phyloP scores from a whole-genome alignment of 1,139 yeast genomes.

The Citeromyces hawaiiensis region DNA sequence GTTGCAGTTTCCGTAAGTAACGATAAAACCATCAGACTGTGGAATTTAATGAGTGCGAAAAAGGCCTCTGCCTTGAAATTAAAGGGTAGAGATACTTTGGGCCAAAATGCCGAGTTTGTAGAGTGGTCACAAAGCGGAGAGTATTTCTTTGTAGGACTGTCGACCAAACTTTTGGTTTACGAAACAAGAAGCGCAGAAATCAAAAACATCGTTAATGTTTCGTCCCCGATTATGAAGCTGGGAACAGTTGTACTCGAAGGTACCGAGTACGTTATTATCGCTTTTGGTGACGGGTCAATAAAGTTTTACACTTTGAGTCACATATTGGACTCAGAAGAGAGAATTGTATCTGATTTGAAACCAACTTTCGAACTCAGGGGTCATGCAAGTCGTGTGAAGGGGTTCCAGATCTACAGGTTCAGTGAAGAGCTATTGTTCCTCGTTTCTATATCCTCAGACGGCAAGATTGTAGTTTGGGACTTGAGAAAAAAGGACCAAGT shows the following conservation, averaged over 20 bases:
- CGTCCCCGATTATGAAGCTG: constrained; percentile 56
- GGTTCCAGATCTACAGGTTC: constrained; percentile 36
- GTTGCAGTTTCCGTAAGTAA: constrained; percentile 82
- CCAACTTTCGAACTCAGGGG: constrained; percentile 57
- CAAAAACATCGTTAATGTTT: constrained; percentile 30
- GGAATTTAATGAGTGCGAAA: constrained; percentile 97
- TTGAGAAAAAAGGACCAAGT: constrained; percentile 56
- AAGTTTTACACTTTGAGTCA: constrained; percentile 33
- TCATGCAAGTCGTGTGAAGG: constrained; percentile 79
- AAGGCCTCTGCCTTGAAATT: constrained; percentile 80
- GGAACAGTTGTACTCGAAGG: constrained; percentile 31
- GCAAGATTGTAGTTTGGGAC: constrained; percentile 87
- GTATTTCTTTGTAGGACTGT: constrained; percentile 62
- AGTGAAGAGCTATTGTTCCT: constrained; percentile 26
- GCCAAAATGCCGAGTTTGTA: constrained; percentile 56
- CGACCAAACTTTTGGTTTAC: constrained; percentile 52
- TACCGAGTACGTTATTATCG: constrained; percentile 47
- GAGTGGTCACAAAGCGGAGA: constrained; percentile 54
- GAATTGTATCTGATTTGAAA: constrained; percentile 14
- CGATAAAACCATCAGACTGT: constrained; percentile 71
- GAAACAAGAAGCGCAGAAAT: constrained; percentile 53
- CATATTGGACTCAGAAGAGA: constrained; percentile 15
- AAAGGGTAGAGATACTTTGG: constrained; percentile 48
- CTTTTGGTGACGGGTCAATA: constrained; percentile 65
- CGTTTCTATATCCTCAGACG: constrained; percentile 84